A percentile compares a stretch with the other conserved stretches of the same genome.
phyloP scores from a whole-genome alignment of 257 asterid species.

The Hygrophila difformis region DNA sequence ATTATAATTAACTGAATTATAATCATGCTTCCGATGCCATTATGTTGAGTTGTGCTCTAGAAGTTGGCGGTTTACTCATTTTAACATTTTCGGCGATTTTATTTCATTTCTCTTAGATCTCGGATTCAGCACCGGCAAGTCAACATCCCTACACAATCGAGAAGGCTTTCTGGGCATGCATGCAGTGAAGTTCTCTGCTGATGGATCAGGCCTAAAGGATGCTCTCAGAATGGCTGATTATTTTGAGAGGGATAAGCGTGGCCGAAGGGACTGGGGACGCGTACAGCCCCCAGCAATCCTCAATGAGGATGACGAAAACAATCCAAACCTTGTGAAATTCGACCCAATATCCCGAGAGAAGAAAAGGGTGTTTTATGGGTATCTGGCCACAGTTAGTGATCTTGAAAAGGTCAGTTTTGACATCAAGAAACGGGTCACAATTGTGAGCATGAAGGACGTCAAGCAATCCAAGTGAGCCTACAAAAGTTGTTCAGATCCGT shows the following conservation, averaged over 20 bases:
- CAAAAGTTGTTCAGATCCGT: no score
- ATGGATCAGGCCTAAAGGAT: slow-evolving; percentile 63
- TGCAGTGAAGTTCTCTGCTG: slow-evolving; percentile 52
- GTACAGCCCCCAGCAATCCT: slow-evolving; percentile 34
- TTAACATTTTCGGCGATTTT: not conserved
- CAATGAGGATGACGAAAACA: slow-evolving; percentile 64
- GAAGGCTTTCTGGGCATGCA: slow-evolving; percentile 85
- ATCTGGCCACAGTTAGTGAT: slow-evolving; percentile 67
- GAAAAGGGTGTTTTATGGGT: slow-evolving; percentile 64
- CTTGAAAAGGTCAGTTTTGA: slow-evolving; percentile 74
- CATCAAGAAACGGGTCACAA: slow-evolving; percentile 59
- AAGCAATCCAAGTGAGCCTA: slow-evolving; percentile 1
- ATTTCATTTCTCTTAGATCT: slow-evolving; percentile 41
- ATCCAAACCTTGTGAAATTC: slow-evolving; percentile 56
- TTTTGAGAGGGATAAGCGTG: slow-evolving; percentile 56
- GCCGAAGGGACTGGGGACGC: slow-evolving; percentile 66
- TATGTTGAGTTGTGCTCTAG: not conserved
- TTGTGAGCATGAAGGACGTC: slow-evolving; percentile 52
- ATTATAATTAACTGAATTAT: not conserved
- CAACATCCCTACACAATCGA: slow-evolving; percentile 66
- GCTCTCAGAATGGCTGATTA: slow-evolving; percentile 57
- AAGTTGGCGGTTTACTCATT: no score
- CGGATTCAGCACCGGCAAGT: slow-evolving; percentile 68
- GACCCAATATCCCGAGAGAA: slow-evolving; percentile 57
- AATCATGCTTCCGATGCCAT: not conserved